Percentiles rank a stretch among this genome's conserved stretches.
Evolutionary conservation across 352 stramenopile species (phyloP).

Genomic region (Phytopythium vexans): DNA sequence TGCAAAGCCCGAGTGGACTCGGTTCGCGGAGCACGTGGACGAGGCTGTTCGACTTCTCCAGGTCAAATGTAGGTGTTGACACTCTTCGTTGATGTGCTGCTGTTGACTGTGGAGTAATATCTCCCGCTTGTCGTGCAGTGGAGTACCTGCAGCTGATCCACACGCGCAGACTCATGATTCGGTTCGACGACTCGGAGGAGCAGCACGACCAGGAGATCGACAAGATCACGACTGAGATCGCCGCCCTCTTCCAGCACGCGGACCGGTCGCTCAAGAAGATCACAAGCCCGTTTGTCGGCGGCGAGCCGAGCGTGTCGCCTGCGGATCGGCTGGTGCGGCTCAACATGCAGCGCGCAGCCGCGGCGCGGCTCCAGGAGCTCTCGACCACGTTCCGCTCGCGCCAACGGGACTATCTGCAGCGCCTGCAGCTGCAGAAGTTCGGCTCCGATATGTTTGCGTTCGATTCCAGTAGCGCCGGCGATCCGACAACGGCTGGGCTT

Average conservation of each 20-base stretch:
- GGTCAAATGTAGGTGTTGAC: slow-evolving; percentile 50
- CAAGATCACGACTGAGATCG: slow-evolving; percentile 60
- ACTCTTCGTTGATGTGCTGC: background rate
- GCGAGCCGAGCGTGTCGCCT: slow-evolving; percentile 34
- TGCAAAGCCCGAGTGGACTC: slow-evolving; percentile 56
- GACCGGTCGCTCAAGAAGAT: slow-evolving; percentile 73
- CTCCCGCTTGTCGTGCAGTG: slow-evolving; percentile 24
- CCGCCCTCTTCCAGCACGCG: slow-evolving; percentile 56
- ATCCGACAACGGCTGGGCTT: slow-evolving; percentile 15
- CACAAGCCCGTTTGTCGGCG: slow-evolving; percentile 50
- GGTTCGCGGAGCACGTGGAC: slow-evolving; percentile 59
- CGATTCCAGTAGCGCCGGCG: slow-evolving; percentile 16
- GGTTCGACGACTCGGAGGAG: slow-evolving; percentile 66
- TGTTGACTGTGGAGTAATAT: background rate
- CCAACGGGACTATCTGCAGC: slow-evolving; percentile 72
- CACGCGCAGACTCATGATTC: slow-evolving; percentile 76
- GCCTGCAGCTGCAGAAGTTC: slow-evolving; percentile 71
- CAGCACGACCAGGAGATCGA: slow-evolving; percentile 75
- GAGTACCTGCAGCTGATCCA: slow-evolving; percentile 81
- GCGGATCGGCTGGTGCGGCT: slow-evolving; percentile 56
- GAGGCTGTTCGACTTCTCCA: slow-evolving; percentile 62
- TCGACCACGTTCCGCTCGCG: slow-evolving; percentile 58
- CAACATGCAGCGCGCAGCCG: slow-evolving; percentile 71
- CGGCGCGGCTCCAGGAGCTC: slow-evolving; percentile 54
- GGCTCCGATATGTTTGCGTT: slow-evolving; percentile 63